phyloP scores from a whole-genome alignment of 225 moss, liverwort and hornwort genomes.

The Ulota crispa region DNA sequence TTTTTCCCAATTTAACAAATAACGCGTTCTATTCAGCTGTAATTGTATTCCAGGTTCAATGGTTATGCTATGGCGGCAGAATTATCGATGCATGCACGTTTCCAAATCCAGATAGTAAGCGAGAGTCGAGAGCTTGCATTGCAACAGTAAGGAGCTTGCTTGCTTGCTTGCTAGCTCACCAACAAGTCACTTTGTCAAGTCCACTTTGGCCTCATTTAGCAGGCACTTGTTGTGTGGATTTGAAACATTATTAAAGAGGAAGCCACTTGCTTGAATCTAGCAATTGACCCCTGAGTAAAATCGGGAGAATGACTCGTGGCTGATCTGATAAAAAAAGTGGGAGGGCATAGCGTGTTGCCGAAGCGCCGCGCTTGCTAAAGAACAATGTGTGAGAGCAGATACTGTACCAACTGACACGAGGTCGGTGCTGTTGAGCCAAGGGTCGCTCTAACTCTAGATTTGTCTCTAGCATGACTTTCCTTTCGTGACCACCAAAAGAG shows the following conservation, averaged over 20 bases:
- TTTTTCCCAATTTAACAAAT: too few relatives aligned
- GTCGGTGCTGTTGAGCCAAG: constrained; percentile 25
- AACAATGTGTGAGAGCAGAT: too few relatives aligned
- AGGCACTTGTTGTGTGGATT: constrained; percentile 16
- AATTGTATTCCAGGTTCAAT: neutral
- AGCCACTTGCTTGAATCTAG: too few relatives aligned
- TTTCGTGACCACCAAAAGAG: neutral
- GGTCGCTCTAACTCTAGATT: neutral
- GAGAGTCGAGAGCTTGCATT: neutral
- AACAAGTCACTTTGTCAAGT: neutral
- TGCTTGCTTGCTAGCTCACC: too few relatives aligned
- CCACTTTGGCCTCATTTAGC: neutral
- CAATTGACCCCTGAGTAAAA: too few relatives aligned
- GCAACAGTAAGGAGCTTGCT: neutral
- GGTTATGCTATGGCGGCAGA: constrained; percentile 15
- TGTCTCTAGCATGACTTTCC: constrained; percentile 24
- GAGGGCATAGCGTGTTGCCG: neutral
- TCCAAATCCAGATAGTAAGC: neutral
- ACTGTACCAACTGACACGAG: neutral
- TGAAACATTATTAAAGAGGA: neutral
- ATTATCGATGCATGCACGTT: constrained; percentile 14
- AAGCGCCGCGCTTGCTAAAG: too few relatives aligned
- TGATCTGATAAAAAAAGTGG: too few relatives aligned
- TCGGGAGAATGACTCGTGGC: too few relatives aligned
- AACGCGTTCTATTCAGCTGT: too few relatives aligned